A percentile compares a stretch with the other conserved stretches of the same genome.
phyloP scores from a whole-genome alignment of 108 stramenopile genomes.

The Cyclotella cryptica region DNA sequence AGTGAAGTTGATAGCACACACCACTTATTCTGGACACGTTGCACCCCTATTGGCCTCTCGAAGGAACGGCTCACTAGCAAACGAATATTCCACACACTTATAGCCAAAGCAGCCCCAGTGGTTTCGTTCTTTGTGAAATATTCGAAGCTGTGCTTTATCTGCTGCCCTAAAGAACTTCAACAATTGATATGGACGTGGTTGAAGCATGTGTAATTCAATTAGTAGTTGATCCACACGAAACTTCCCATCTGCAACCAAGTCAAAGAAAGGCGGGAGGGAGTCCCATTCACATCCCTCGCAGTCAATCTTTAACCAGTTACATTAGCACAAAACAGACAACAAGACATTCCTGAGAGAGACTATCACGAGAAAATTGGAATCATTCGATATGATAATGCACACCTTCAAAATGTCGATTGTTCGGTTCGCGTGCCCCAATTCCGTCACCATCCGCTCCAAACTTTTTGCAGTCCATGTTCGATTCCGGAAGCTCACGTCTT shows the following conservation, averaged over 20 bases:
- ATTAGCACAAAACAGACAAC: no score
- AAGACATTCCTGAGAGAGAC: no score
- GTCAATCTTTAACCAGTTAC: no score
- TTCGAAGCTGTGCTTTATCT: constrained; percentile 37
- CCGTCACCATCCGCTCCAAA: no score
- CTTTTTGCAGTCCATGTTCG: no score
- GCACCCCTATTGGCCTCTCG: constrained; percentile 31
- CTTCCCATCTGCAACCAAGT: constrained; percentile 24
- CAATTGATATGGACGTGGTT: no score
- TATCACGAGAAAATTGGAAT: no score
- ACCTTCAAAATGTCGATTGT: constrained; percentile 47
- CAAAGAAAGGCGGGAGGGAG: constrained; percentile 30
- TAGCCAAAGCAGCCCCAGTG: constrained; percentile 35
- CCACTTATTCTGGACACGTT: no score
- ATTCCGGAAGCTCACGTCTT: no score
- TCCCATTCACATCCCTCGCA: constrained; percentile 33
- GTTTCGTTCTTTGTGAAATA: constrained; percentile 52
- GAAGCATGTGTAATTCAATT: constrained; percentile 38
- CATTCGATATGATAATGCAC: no score
- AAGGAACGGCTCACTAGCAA: constrained; percentile 32
- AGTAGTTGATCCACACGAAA: constrained; percentile 28
- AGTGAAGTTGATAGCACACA: no score
- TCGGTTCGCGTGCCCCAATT: constrained; percentile 44
- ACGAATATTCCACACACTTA: constrained; percentile 33
- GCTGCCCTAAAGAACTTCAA: constrained; percentile 24